A percentile compares a stretch with the other conserved stretches of the same genome.
phyloP scores from a whole-genome alignment of 768 basidiomycete genomes.

The Thelephora ganbajun region DNA sequence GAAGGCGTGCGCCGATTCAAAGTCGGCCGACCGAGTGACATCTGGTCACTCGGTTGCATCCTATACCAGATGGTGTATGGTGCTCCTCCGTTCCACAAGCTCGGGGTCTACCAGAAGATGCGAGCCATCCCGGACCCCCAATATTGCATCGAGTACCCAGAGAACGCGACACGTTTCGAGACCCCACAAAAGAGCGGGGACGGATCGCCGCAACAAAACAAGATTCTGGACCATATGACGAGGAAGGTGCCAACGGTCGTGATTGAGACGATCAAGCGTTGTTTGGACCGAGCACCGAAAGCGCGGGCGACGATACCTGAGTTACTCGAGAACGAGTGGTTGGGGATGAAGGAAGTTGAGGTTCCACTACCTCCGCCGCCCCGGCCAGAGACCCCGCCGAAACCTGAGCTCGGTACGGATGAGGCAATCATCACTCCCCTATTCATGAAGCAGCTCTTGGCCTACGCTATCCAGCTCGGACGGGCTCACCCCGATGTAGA shows the following conservation, averaged over 20 bases:
- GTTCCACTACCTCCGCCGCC: constrained; percentile 15
- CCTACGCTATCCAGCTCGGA: constrained; percentile 58
- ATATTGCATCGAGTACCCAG: constrained; percentile 74
- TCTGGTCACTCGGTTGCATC: constrained; percentile 97
- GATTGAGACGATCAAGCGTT: constrained; percentile 73
- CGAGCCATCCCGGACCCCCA: constrained; percentile 75
- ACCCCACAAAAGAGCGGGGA: constrained; percentile 15
- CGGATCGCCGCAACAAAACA: constrained; percentile 25
- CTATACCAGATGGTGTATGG: constrained; percentile 99
- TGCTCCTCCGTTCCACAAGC: constrained; percentile 78
- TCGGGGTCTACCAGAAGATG: constrained; percentile 82
- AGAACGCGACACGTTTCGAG: constrained; percentile 37
- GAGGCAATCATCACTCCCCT: constrained; percentile 68
- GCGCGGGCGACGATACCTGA: constrained; percentile 80
- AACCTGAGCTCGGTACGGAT: constrained; percentile 25
- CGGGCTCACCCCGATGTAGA: constrained; percentile 14
- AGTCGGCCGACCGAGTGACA: constrained; percentile 90
- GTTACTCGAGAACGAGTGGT: constrained; percentile 70
- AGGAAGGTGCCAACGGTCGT: constrained; percentile 59
- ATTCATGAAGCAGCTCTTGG: constrained; percentile 63
- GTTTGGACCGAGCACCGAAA: constrained; percentile 68
- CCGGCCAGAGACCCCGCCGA: constrained; percentile 12
- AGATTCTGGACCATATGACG: constrained; percentile 46
- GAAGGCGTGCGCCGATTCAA: constrained; percentile 83
- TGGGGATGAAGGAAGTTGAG: constrained; percentile 38